Evolutionary conservation across 768 basidiomycete genomes (phyloP).

Genomic region (Rhodotorula toruloides): DNA sequence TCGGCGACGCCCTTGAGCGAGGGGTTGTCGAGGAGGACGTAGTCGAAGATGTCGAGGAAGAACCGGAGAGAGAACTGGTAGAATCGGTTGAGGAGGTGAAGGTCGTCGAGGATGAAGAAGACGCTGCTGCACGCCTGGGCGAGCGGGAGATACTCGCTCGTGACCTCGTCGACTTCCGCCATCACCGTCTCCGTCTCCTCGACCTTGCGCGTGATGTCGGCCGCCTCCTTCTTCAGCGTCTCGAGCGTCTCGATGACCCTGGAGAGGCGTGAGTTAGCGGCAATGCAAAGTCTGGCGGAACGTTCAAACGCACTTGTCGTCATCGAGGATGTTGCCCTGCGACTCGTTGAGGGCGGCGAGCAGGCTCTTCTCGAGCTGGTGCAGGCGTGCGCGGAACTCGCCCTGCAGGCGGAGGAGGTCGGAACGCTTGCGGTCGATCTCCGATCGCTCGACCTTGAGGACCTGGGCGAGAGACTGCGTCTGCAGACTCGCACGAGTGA

Average conservation of each 20-base stretch:
- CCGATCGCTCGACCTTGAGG: constrained; percentile 91
- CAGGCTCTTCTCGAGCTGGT: constrained; percentile 85
- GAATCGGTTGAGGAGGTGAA: constrained; percentile 91
- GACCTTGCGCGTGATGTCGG: constrained; percentile 89
- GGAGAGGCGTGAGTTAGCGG: neutral
- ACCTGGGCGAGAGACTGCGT: constrained; percentile 97
- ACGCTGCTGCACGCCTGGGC: constrained; percentile 94
- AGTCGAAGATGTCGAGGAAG: constrained; percentile 98
- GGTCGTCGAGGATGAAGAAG: constrained; percentile 93
- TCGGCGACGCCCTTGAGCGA: constrained; percentile 76
- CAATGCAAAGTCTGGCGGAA: no score
- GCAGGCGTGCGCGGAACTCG: constrained; percentile 86
- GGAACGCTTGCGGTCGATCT: constrained; percentile 88
- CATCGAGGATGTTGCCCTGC: constrained; percentile 91
- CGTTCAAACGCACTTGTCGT: constrained; percentile 60
- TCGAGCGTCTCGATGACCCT: constrained; percentile 88
- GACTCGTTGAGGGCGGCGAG: constrained; percentile 95
- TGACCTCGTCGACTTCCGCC: constrained; percentile 93
- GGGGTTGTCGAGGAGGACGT: constrained; percentile 84
- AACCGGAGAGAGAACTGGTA: constrained; percentile 96
- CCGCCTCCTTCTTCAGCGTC: constrained; percentile 90
- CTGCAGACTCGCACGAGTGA: constrained; percentile 97
- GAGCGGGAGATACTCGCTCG: constrained; percentile 84
- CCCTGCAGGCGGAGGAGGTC: constrained; percentile 98
- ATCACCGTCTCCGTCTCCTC: constrained; percentile 94